phyloP scores from a whole-genome alignment of 495 filamentous ascomycete genomes.

The Niebla homalea region DNA sequence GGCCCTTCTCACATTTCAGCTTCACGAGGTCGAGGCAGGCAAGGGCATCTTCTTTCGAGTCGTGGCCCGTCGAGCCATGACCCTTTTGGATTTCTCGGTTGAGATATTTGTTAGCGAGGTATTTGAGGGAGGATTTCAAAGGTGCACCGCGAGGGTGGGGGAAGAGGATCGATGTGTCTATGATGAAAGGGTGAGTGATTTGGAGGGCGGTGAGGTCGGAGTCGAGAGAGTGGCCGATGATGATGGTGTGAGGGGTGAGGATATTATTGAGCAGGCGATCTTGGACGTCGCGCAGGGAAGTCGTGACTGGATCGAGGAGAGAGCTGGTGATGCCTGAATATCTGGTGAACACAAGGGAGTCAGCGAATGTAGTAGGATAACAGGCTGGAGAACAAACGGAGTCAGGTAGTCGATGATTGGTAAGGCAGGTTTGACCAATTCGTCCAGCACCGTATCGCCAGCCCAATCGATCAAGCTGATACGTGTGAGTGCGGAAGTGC shows the following conservation, averaged over 20 bases:
- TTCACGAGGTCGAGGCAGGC: slow-evolving; percentile 88
- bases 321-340: slow-evolving; percentile 81
- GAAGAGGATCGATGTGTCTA: slow-evolving; percentile 79
- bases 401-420: slow-evolving; percentile 87
- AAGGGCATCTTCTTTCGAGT: slow-evolving; percentile 82
- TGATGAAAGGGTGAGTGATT: slow-evolving; percentile 79
- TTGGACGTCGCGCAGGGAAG: slow-evolving; percentile 75
- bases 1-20: slow-evolving; percentile 86
- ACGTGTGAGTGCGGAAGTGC: slow-evolving; percentile 67
- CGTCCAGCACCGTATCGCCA: slow-evolving; percentile 67
- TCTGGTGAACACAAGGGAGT: slow-evolving; percentile 8
- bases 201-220: slow-evolving; percentile 75
- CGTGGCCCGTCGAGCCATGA: slow-evolving; percentile 55
- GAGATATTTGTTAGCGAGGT: slow-evolving; percentile 51
- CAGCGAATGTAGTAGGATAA: not conserved
- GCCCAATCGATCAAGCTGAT: slow-evolving; percentile 82
- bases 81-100: slow-evolving; percentile 76
- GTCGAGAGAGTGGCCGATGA: slow-evolving; percentile 85
- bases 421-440: slow-evolving; percentile 77
- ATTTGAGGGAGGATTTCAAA: slow-evolving; percentile 58
- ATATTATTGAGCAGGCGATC: slow-evolving; percentile 51
- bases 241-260: slow-evolving; percentile 59
- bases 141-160: slow-evolving; percentile 67
- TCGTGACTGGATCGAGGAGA: slow-evolving; percentile 68
- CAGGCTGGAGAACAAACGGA: slow-evolving; percentile 28